A percentile compares a stretch with the other conserved stretches of the same genome.
These are phyloP conservation scores for Tuber microsphaerosporum DNA, from an alignment of 495 filamentous ascomycete genomes.

Conservation along the genomic window DNA sequence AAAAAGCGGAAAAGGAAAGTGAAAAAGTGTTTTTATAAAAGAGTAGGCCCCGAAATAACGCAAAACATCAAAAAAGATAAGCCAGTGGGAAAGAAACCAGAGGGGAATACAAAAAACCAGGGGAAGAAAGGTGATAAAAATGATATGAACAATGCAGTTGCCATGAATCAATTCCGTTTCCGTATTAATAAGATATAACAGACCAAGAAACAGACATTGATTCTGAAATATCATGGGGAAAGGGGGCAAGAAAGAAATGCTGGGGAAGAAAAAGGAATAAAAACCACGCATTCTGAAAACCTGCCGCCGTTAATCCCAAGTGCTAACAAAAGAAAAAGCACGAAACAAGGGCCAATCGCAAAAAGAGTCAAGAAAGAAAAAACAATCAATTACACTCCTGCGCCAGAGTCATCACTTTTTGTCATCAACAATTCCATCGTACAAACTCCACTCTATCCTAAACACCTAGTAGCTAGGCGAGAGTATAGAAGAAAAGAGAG, in stretches of 20 bases:
- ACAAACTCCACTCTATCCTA: slow-evolving; percentile 24
- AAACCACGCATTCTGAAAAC: slow-evolving; percentile 40
- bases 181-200: slow-evolving; percentile 30
- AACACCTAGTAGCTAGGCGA: slow-evolving; percentile 6
- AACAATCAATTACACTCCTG: slow-evolving; percentile 23
- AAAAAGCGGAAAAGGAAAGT: not conserved
- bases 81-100: not conserved
- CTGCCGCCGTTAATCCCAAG: slow-evolving; percentile 42
- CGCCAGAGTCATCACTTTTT: slow-evolving; percentile 34
- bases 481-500: slow-evolving; percentile 6
- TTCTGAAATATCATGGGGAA: slow-evolving; percentile 21
- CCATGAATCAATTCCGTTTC: slow-evolving; percentile 37
- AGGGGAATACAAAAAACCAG: not conserved
- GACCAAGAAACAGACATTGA: slow-evolving; percentile 30
- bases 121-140: slow-evolving; percentile 12
- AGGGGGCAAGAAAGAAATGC: slow-evolving; percentile 24
- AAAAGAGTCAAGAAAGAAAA: slow-evolving; percentile 31
- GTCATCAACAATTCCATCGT: slow-evolving; percentile 34
- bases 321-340: slow-evolving; percentile 40
- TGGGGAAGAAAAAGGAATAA: slow-evolving; percentile 5
- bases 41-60: not conserved
- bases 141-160: slow-evolving; percentile 36
- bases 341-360: slow-evolving; percentile 31
- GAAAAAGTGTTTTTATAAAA: not conserved
- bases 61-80: slow-evolving; percentile 11